A percentile compares a stretch with the other conserved stretches of the same genome.
phyloP scores from a whole-genome alignment of 306 rosid species.

The Abrus precatorius region DNA sequence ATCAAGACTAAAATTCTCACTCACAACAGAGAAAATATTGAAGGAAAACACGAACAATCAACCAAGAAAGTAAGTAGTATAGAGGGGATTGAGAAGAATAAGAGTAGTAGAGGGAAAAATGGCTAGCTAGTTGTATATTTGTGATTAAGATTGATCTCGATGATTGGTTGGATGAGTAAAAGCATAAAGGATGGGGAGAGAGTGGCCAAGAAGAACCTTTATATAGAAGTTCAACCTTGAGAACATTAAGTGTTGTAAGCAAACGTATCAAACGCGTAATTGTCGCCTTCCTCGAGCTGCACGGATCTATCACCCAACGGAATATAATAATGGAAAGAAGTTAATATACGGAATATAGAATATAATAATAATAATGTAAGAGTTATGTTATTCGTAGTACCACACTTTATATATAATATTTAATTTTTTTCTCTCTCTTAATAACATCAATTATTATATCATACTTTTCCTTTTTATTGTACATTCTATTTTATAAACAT shows the following conservation, averaged over 20 bases:
- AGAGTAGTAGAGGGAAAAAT: too few relatives aligned
- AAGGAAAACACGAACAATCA: neutral
- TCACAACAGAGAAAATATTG: neutral
- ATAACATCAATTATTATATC: too few relatives aligned
- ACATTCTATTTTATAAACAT: too few relatives aligned
- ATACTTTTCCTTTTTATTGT: too few relatives aligned
- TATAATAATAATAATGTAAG: too few relatives aligned
- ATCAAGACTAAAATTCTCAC: neutral
- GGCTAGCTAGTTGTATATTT: neutral
- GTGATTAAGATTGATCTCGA: neutral
- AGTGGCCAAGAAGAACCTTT: slow-evolving; percentile 22
- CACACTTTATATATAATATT: too few relatives aligned
- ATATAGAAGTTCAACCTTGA: slow-evolving; percentile 35
- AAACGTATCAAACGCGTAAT: slow-evolving; percentile 47
- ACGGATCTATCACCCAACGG: neutral
- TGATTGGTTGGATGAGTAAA: neutral
- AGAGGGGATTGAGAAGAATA: neutral
- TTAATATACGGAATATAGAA: neutral
- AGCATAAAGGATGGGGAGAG: slow-evolving; percentile 32
- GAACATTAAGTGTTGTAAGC: neutral
- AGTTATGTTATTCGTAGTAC: too few relatives aligned
- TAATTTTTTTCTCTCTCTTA: too few relatives aligned
- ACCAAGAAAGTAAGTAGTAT: neutral
- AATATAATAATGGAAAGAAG: neutral
- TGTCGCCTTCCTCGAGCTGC: slow-evolving; percentile 35